Base-by-base conservation (phyloP, 768 basidiomycete species). In the Hypholoma sublateritium region DNA sequence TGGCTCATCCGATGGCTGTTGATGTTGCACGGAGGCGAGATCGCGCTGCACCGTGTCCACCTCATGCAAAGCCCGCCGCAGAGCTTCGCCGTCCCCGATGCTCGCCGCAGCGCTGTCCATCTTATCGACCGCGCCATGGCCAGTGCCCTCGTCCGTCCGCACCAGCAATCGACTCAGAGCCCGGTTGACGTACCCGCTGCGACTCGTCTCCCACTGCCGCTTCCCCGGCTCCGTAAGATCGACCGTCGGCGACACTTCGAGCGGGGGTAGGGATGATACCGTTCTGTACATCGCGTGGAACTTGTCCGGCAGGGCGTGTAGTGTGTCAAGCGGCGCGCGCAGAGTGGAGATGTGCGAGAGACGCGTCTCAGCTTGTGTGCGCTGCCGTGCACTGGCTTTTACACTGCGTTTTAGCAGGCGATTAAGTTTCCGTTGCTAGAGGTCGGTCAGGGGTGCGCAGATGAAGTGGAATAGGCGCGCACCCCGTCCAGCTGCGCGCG, bases 151-250 rank as follows among this genome's bases (percentile, higher is more conserved):
- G 71, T 69, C 44, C 63, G 22, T 60, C 44, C 25, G 19, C 46
- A 16, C 46, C 12, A 89, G 60, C 5, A 88, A 67, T 67, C 84
- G 82, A 24, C 74, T 74, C 1, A 85, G 74, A 0, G 88, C 91
- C 93, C 93, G 94, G 57, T 85, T 84, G 4, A 87, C 66, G 68
- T 94, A 95, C 4, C 89, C 91, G 1, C 80, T 78, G 66, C 82
- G 81, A 68, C 81, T 85, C 36, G 83, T 81, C 72, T 93, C 90
- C 91, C 92, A 94, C 9, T 80, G 80, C 39, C 85, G 81, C 67
- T 90, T 90, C 0, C 88, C 85, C 0, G 85, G 82, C 56, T 85
- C 82, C 3, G 77, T 63, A 22, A 73, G 66, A 22, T 77, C 70
- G 21, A 77, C 69, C 9, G 74, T 67, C 22, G 76, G 72, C 3